Evolutionary conservation across 176 grass and related monocot genomes (phyloP).

Genomic region (Aegilops sharonensis): DNA sequence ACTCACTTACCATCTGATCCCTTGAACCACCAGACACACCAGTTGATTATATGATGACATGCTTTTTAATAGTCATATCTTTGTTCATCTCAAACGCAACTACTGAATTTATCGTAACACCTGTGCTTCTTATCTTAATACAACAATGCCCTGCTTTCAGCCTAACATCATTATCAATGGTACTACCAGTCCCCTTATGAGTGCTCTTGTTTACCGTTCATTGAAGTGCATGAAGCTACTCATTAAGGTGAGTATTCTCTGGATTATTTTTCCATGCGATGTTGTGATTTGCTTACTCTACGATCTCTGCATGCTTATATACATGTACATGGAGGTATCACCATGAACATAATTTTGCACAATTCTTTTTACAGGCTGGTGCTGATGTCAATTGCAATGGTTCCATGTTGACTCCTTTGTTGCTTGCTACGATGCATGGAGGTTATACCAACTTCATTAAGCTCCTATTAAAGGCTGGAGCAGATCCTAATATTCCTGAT

Average conservation of each 20-base stretch:
- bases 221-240: conserved; percentile 50
- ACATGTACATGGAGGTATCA: background rate
- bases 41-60: background rate
- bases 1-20: background rate
- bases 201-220: conserved; percentile 22
- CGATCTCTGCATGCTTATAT: background rate
- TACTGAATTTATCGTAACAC: background rate
- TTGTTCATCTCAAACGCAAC: background rate
- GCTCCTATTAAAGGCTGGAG: conserved; percentile 34
- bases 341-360: background rate
- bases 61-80: background rate
- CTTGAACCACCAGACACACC: background rate
- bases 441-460: conserved; percentile 26
- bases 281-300: conserved; percentile 2
- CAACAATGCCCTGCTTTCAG: conserved; percentile 28
- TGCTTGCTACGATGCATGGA: background rate
- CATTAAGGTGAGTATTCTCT: conserved; percentile 34
- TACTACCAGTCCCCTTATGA: background rate
- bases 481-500: conserved; percentile 39
- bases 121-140: background rate
- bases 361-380: conserved; percentile 38
- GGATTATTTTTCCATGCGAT: background rate
- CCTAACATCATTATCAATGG: conserved; percentile 2
- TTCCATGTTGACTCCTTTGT: background rate
- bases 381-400: conserved; percentile 33